These are phyloP conservation scores for Alternaria ventricosa DNA, from an alignment of 2,329 filamentous ascomycete species.

Conservation along the genomic window DNA sequence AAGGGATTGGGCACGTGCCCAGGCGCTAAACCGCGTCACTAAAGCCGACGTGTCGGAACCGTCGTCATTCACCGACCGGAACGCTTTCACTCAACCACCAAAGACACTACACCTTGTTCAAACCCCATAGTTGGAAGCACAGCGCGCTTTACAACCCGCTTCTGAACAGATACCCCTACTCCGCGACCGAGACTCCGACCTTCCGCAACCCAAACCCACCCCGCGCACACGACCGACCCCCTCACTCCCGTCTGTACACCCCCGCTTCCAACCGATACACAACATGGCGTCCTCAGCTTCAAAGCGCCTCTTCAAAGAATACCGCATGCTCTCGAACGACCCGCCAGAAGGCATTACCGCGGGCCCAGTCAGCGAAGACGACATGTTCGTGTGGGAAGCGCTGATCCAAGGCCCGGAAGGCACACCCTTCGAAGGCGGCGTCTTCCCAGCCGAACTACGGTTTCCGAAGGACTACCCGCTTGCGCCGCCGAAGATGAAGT, in stretches of 20 bases:
- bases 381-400: conserved; percentile 95
- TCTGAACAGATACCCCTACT: background rate
- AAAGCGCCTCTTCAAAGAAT: conserved; percentile 92
- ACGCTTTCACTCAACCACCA: background rate
- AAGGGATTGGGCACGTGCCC: conserved; percentile 8
- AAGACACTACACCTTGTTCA: background rate
- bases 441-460: conserved; percentile 83
- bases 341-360: conserved; percentile 98
- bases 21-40: conserved; percentile 11
- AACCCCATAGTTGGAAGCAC: background rate
- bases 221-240: background rate
- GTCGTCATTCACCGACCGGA: background rate
- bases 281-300: conserved; percentile 63
- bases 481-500: conserved; percentile 86
- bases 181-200: background rate
- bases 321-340: conserved; percentile 90
- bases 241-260: background rate
- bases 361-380: conserved; percentile 90
- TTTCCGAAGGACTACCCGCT: conserved; percentile 89
- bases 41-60: conserved; percentile 21
- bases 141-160: background rate
- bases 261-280: background rate
- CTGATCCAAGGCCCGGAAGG: conserved; percentile 94
- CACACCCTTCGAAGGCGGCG: conserved; percentile 93
- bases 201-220: background rate